phyloP scores from a whole-genome alignment of 441 rosid genomes.

The Pelargonium citronellum region DNA sequence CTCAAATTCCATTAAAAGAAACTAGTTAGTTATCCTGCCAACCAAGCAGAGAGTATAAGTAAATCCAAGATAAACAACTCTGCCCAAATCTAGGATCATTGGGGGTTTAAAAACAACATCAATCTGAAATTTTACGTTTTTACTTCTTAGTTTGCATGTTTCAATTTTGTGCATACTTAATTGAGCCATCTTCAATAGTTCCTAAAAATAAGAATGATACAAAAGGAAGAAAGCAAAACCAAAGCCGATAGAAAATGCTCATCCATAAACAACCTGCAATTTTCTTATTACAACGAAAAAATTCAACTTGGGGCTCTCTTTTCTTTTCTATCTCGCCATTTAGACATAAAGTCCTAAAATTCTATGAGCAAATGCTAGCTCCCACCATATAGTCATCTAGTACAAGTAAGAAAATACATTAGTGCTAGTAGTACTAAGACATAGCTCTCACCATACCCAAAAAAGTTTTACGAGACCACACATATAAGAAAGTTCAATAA shows the following conservation, averaged over 20 bases:
- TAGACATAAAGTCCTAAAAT: background rate
- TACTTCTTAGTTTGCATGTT: too few relatives aligned
- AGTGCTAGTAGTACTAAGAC: background rate
- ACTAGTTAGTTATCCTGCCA: background rate
- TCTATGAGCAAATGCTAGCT: background rate
- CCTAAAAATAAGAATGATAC: too few relatives aligned
- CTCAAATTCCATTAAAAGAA: background rate
- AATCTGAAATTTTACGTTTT: too few relatives aligned
- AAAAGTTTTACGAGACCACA: background rate
- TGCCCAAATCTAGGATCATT: background rate
- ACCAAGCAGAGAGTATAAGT: background rate
- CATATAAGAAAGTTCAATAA: background rate
- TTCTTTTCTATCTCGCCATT: background rate
- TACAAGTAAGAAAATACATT: background rate
- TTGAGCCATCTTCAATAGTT: too few relatives aligned
- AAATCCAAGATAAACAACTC: background rate
- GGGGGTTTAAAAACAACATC: too few relatives aligned
- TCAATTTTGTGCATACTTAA: too few relatives aligned
- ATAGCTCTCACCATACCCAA: too few relatives aligned
- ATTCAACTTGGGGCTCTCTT: background rate
- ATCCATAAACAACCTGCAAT: background rate
- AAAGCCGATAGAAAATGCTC: too few relatives aligned
- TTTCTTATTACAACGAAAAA: background rate
- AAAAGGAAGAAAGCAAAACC: too few relatives aligned
- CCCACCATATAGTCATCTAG: background rate